Base-by-base conservation (phyloP, 2,329 filamentous ascomycete species). In the Neodidymelliopsis sp. region DNA sequence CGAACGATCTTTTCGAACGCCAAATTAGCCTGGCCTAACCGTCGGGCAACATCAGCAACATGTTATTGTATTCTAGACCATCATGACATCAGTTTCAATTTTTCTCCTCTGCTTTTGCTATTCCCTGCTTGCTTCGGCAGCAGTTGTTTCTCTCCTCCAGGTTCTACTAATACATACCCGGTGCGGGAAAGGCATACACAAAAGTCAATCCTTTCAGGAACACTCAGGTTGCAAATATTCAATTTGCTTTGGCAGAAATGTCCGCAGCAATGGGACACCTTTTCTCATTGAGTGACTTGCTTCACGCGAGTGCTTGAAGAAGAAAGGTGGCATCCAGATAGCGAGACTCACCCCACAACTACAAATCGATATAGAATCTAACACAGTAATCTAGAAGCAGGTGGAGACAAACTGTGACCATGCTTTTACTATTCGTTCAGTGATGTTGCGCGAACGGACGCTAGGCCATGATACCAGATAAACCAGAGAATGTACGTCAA, bases 281-380 rank as follows among this genome's bases (percentile, higher is more conserved):
- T 73, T 73, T 71, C 69, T 73, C 70, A 70, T 72, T 60, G 57
- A 60, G 56, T 46, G 30, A 30, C 38, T 57, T 57, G 65, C 69
- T 64, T 49, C 23, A 60, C 39, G 69, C 56, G 53, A 57, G 56
- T 48, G 49, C 54, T 68, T 54, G 66, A 72, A 60, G 70, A 72
- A 57, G 68, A 62, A 61, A 49, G 56, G 50, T 42, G 15, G 29
- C n/a, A n/a, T n/a, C n/a, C n/a, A n/a, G n/a, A n/a, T n/a, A n/a
- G n/a, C n/a, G n/a, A n/a, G n/a, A n/a, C n/a, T n/a, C n/a, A n/a
- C n/a, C n/a, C n/a, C n/a, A n/a, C n/a, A n/a, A n/a, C n/a, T n/a
- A n/a, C n/a, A n/a, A n/a, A n/a, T n/a, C n/a, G n/a, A n/a, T n/a
- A n/a, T n/a, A n/a, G n/a, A n/a, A n/a, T n/a, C n/a, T n/a, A n/a